A percentile compares a stretch with the other conserved stretches of the same genome.
These are phyloP conservation scores for Venturia carpophila DNA, from an alignment of 2,329 filamentous ascomycete genomes.

Conservation along the genomic window DNA sequence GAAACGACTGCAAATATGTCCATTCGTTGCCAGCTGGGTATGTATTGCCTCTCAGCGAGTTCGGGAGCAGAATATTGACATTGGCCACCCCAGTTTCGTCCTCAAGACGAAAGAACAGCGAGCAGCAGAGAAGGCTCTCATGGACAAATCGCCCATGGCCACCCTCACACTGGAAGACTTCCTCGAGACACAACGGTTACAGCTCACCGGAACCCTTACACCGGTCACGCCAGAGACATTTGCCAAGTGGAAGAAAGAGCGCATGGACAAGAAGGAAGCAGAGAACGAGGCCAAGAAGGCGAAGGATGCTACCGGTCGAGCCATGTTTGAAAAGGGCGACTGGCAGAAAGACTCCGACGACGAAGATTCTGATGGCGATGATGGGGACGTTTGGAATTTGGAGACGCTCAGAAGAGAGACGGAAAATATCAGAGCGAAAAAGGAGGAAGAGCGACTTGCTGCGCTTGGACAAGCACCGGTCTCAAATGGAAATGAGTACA, in stretches of 20 bases:
- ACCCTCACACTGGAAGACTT: slow-evolving; percentile 96
- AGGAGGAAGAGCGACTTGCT: slow-evolving; percentile 64
- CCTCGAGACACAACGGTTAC: slow-evolving; percentile 90
- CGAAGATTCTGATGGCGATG: slow-evolving; percentile 54
- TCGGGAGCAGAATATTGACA: neutral
- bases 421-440: slow-evolving; percentile 62
- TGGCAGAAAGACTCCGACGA: slow-evolving; percentile 66
- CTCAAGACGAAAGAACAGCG: slow-evolving; percentile 97
- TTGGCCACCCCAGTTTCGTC: slow-evolving; percentile 59
- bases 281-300: slow-evolving; percentile 83
- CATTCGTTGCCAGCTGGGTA: slow-evolving; percentile 92
- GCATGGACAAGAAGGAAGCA: slow-evolving; percentile 89
- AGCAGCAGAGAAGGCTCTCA: slow-evolving; percentile 85
- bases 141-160: slow-evolving; percentile 92
- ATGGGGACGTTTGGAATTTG: slow-evolving; percentile 64
- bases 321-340: slow-evolving; percentile 93
- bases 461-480: slow-evolving; percentile 15
- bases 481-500: neutral
- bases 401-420: slow-evolving; percentile 79
- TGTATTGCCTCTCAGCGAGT: slow-evolving; percentile 31
- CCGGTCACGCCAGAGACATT: slow-evolving; percentile 91
- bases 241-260: slow-evolving; percentile 94
- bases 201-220: slow-evolving; percentile 82
- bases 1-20: slow-evolving; percentile 97
- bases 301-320: slow-evolving; percentile 91